Conservation (phyloP, 176 grass and related monocot species). For the Zea luxurians region DNA sequence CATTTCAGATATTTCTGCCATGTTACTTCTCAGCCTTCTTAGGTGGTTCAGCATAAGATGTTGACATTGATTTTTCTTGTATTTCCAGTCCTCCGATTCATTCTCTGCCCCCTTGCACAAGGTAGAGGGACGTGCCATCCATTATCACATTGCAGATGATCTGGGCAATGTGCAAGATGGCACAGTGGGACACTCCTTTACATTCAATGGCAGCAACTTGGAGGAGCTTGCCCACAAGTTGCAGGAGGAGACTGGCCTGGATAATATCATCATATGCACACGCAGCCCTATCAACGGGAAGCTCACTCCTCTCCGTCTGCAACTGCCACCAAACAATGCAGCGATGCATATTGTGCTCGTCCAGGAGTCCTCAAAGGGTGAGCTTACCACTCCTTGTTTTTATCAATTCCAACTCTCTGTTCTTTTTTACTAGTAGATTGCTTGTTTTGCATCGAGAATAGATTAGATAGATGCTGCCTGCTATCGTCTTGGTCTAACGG, state of each 20-base stretch:
- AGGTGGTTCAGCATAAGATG: background rate
- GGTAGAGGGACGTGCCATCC: conserved; percentile 72
- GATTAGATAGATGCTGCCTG: background rate
- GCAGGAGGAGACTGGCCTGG: conserved; percentile 57
- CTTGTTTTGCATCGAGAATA: background rate
- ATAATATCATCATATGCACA: conserved; percentile 68
- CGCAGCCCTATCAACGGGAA: conserved; percentile 62
- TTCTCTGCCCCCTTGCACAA: conserved; percentile 51
- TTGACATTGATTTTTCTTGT: conserved; percentile 32
- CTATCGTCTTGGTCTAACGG: conserved; percentile 12
- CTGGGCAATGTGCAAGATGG: conserved; percentile 63
- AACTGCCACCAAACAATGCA: conserved; percentile 76
- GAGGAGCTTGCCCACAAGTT: conserved; percentile 66
- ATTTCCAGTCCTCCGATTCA: conserved; percentile 55
- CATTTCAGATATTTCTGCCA: background rate
- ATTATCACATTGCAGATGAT: conserved; percentile 71
- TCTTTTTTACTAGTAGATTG: background rate
- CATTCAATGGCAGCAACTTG: conserved; percentile 69
- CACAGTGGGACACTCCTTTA: conserved; percentile 44
- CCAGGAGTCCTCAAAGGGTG: conserved; percentile 65
- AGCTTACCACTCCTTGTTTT: background rate
- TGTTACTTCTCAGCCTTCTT: background rate
- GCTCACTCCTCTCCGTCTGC: conserved; percentile 67
- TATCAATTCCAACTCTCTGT: background rate
- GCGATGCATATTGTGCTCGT: conserved; percentile 72